phyloP scores from a whole-genome alignment of 1,139 yeast genomes.

The Sugiyamaella grinbergsii region DNA sequence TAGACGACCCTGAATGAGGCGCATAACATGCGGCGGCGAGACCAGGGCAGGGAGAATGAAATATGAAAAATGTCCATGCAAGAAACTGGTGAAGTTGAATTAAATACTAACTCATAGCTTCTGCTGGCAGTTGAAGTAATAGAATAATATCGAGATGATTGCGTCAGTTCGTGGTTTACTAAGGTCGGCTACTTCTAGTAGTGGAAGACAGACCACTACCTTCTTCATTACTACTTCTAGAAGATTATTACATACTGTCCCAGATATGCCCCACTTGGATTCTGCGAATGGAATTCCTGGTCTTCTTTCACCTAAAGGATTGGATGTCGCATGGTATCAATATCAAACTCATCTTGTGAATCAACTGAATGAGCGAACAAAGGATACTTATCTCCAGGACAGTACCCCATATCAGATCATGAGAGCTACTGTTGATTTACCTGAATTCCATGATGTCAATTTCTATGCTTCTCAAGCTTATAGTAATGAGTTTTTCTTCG shows the following conservation, averaged over 20 bases:
- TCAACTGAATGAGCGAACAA: constrained; percentile 55
- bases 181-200: background rate
- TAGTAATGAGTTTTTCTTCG: constrained; percentile 86
- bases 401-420: constrained; percentile 54
- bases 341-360: constrained; percentile 72
- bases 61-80: constrained; percentile 7
- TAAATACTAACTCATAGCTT: no score
- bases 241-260: constrained; percentile 34
- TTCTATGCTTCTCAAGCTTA: constrained; percentile 89
- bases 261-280: constrained; percentile 38
- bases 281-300: constrained; percentile 64
- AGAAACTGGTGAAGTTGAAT: constrained; percentile 4
- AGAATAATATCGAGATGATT: constrained; percentile 2
- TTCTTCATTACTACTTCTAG: background rate
- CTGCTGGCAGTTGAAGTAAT: no score
- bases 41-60: constrained; percentile 11
- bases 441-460: constrained; percentile 61
- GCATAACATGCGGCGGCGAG: constrained; percentile 2
- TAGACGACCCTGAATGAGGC: no score
- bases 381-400: constrained; percentile 30
- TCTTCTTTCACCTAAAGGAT: constrained; percentile 67
- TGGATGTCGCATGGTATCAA: constrained; percentile 75
- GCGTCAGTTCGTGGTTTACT: background rate
- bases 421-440: constrained; percentile 66
- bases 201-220: background rate